phyloP scores from a whole-genome alignment of 2,329 filamentous ascomycete species.

The Sporothrix inflata region DNA sequence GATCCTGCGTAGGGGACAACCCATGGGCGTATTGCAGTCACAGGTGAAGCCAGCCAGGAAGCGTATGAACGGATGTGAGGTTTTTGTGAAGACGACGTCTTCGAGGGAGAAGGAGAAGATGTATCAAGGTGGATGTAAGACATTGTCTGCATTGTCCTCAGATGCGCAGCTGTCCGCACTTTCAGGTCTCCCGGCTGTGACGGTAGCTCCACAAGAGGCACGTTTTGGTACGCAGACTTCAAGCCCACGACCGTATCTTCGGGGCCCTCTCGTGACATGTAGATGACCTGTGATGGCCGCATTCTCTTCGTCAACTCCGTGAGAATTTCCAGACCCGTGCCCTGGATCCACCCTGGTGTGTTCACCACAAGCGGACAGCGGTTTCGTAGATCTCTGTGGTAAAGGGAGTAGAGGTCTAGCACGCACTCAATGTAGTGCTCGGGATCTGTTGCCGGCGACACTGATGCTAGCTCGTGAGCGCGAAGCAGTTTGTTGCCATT shows the following conservation, averaged over 20 bases:
- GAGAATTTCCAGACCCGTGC: conserved; percentile 69
- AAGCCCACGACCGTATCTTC: conserved; percentile 60
- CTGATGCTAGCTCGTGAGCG: conserved; percentile 68
- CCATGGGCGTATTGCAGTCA: conserved; percentile 63
- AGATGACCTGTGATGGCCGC: conserved; percentile 64
- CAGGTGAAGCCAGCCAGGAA: conserved; percentile 57
- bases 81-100: not conserved
- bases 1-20: conserved; percentile 61
- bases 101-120: not conserved
- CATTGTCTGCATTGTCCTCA: conserved; percentile 76
- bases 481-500: conserved; percentile 51
- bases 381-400: conserved; percentile 50
- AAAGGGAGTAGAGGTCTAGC: conserved; percentile 63
- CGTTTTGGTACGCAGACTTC: conserved; percentile 47
- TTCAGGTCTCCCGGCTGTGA: conserved; percentile 61
- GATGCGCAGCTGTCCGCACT: conserved; percentile 64
- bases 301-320: conserved; percentile 58
- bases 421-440: conserved; percentile 68
- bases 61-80: conserved; percentile 7
- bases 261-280: conserved; percentile 68
- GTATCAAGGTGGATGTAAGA: conserved; percentile 69
- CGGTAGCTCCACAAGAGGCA: conserved; percentile 55
- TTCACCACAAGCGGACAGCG: conserved; percentile 68
- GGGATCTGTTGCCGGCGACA: conserved; percentile 67
- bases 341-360: conserved; percentile 73